Conservation (phyloP, 1,284 basidiomycete genomes). For the Austroboletus rostrupii region DNA sequence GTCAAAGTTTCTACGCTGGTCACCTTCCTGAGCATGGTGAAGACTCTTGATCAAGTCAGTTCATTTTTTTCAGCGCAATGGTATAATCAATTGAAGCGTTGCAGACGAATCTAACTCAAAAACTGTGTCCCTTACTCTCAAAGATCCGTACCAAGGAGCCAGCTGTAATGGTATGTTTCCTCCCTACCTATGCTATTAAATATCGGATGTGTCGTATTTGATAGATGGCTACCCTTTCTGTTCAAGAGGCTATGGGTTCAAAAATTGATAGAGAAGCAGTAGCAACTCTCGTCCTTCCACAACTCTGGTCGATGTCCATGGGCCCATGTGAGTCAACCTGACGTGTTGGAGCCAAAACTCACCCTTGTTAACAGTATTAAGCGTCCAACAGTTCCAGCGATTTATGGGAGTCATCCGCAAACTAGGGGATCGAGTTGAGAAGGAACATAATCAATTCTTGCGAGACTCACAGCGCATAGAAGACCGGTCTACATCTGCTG, state of each 20-base stretch:
- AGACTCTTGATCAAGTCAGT: conserved; percentile 84
- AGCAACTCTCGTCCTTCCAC: conserved; percentile 89
- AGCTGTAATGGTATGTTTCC: conserved; percentile 72
- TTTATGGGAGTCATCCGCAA: conserved; percentile 82
- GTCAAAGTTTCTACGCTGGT: conserved; percentile 88
- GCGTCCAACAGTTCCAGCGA: conserved; percentile 85
- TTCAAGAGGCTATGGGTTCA: conserved; percentile 94
- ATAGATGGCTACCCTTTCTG: conserved; percentile 87
- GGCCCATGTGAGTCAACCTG: conserved; percentile 71
- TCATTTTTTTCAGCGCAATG: background rate
- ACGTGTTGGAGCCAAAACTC: background rate
- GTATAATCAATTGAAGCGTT: conserved; percentile 9
- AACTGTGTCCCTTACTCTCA: conserved; percentile 88
- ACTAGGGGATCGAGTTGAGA: conserved; percentile 76
- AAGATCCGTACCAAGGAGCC: conserved; percentile 96
- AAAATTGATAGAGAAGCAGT: conserved; percentile 95
- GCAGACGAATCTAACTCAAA: conserved; percentile 84
- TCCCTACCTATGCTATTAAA: background rate
- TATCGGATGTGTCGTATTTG: conserved; percentile 1
- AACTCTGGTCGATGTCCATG: conserved; percentile 95
- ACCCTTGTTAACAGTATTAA: conserved; percentile 58
- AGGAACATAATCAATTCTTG: conserved; percentile 81
- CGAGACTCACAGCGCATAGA: conserved; percentile 81
- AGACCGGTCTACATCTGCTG: conserved; percentile 56
- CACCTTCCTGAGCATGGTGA: conserved; percentile 90